phyloP scores from a whole-genome alignment of 345 rosid species.

The Arabis alpina region DNA sequence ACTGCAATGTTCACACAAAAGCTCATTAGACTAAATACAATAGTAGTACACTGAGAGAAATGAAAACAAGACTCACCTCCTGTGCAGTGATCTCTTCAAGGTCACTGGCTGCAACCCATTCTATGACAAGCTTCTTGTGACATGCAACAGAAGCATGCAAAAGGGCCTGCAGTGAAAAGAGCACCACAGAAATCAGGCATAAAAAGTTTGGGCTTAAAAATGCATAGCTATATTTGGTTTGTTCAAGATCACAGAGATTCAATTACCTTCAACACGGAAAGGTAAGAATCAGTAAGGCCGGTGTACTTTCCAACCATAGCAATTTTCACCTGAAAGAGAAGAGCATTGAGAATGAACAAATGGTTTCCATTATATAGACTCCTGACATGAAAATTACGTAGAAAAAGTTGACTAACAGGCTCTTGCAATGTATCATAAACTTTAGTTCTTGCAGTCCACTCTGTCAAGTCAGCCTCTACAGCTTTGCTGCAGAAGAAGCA shows the following conservation, averaged over 20 bases:
- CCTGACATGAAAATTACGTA: neutral
- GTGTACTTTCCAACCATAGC: constrained; percentile 88
- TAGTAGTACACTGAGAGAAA: constrained; percentile 20
- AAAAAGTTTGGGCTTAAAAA: constrained; percentile 9
- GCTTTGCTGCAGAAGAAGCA: constrained; percentile 57
- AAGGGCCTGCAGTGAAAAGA: constrained; percentile 60
- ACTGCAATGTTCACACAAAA: constrained; percentile 46
- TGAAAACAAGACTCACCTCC: constrained; percentile 47
- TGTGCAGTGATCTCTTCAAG: constrained; percentile 63
- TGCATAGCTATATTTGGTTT: neutral
- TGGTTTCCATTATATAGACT: constrained; percentile 16
- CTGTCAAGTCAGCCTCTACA: constrained; percentile 61
- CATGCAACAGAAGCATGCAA: constrained; percentile 88
- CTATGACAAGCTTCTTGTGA: constrained; percentile 62
- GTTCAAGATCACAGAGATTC: constrained; percentile 14
- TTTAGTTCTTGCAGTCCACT: constrained; percentile 85
- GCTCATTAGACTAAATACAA: constrained; percentile 18
- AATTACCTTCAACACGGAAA: constrained; percentile 74
- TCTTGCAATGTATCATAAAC: constrained; percentile 68
- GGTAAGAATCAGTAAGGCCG: constrained; percentile 76
- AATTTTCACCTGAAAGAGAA: constrained; percentile 63
- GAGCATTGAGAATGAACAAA: constrained; percentile 19
- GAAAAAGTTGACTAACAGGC: constrained; percentile 55
- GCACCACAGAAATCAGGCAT: constrained; percentile 20
- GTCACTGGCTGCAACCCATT: constrained; percentile 88